phyloP scores from a whole-genome alignment of 345 rosid genomes.

The Eucalyptus marginata region DNA sequence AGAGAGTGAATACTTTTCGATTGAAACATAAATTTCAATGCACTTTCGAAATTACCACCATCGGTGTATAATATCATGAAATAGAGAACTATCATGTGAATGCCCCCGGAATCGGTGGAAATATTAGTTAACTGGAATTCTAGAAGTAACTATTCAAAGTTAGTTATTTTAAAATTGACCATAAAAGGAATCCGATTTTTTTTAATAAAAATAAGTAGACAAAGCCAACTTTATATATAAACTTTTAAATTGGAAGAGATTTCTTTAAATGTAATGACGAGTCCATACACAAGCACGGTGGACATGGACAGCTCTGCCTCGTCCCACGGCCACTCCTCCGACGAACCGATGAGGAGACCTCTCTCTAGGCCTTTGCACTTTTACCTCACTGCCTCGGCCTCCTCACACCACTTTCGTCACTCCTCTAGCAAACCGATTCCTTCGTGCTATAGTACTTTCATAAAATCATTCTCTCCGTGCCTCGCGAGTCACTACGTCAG shows the following conservation, averaged over 20 bases:
- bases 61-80: not conserved
- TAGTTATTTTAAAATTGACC: not conserved
- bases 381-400: not conserved
- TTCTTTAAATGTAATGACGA: not conserved
- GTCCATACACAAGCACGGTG: not conserved
- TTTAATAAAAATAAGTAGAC: not conserved
- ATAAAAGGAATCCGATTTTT: not conserved
- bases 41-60: not conserved
- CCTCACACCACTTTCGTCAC: not conserved
- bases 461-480: not conserved
- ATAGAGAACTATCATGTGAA: not conserved
- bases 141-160: not conserved
- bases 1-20: not conserved
- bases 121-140: not conserved
- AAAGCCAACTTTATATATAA: not conserved
- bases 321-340: not conserved
- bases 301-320: not conserved
- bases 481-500: not conserved
- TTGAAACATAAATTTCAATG: not conserved
- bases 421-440: not conserved
- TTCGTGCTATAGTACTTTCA: not conserved
- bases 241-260: not conserved
- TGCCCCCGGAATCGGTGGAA: not conserved
- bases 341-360: not conserved
- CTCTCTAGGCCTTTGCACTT: not conserved